phyloP scores from a whole-genome alignment of 768 basidiomycete genomes.

The Tylopilus vinaceipallidus region DNA sequence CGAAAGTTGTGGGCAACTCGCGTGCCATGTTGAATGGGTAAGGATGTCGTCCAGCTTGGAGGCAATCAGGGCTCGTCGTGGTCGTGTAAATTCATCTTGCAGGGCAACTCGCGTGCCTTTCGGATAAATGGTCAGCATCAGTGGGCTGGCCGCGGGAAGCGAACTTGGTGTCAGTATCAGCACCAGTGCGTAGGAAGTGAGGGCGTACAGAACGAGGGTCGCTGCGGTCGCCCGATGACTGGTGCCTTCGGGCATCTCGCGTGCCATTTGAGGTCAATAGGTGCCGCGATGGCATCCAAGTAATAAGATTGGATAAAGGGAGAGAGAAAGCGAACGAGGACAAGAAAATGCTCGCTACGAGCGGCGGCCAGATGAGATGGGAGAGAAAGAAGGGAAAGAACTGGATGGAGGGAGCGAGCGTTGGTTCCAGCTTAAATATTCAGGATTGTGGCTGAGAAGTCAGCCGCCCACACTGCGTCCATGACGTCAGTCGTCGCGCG shows the following conservation, averaged over 20 bases:
- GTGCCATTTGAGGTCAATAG: not conserved
- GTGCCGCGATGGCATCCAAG: not conserved
- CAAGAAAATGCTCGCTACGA: not conserved
- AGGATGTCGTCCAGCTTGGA: too few relatives aligned
- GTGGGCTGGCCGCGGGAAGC: too few relatives aligned
- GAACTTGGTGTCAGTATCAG: too few relatives aligned
- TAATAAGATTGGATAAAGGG: not conserved
- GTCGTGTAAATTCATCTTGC: not conserved
- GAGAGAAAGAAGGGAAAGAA: not conserved
- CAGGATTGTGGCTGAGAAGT: conserved; percentile 9
- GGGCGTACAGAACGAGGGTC: too few relatives aligned
- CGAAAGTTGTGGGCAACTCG: not conserved
- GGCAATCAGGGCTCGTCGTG: not conserved
- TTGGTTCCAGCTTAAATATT: conserved; percentile 10
- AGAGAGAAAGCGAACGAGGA: too few relatives aligned
- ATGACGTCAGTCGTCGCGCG: not conserved
- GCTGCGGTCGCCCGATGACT: not conserved
- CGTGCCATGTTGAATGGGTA: not conserved
- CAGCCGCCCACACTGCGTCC: not conserved
- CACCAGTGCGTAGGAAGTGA: too few relatives aligned
- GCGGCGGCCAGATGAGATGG: not conserved
- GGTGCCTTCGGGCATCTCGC: not conserved
- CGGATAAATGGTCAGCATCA: not conserved
- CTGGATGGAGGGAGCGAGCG: not conserved
- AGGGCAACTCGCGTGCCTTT: not conserved